phyloP scores from a whole-genome alignment of 2,329 filamentous ascomycete species.

The Endoconidiophora polonica region DNA sequence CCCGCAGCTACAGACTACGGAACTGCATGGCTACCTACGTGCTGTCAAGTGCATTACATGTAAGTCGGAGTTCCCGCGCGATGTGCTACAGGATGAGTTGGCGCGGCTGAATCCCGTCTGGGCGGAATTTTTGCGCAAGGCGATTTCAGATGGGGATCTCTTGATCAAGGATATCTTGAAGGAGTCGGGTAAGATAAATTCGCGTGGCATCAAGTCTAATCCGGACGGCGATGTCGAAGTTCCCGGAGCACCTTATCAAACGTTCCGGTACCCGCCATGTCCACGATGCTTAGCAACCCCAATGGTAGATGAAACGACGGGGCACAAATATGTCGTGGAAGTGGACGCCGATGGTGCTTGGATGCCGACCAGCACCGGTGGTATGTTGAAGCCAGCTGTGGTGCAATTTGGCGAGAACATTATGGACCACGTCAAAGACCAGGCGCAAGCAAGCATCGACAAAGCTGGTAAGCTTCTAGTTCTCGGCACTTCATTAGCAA shows the following conservation, averaged over 20 bases:
- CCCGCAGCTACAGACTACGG: constrained; percentile 55
- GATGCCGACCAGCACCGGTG: constrained; percentile 47
- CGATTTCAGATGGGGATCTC: constrained; percentile 41
- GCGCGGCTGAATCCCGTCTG: constrained; percentile 71
- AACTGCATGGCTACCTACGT: constrained; percentile 82
- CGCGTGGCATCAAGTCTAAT: constrained; percentile 63
- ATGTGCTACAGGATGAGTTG: constrained; percentile 59
- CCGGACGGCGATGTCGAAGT: constrained; percentile 91
- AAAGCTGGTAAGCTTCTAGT: constrained; percentile 59
- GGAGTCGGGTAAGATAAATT: constrained; percentile 51
- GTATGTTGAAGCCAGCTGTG: constrained; percentile 81
- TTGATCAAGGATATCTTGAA: constrained; percentile 7
- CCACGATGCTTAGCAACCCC: constrained; percentile 53
- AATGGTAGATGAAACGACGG: not conserved
- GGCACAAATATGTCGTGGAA: constrained; percentile 33
- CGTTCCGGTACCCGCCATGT: constrained; percentile 82
- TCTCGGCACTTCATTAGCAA: constrained; percentile 78
- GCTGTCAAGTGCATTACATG: constrained; percentile 70
- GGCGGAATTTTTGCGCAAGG: constrained; percentile 57
- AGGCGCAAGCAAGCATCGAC: constrained; percentile 68
- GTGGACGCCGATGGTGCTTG: constrained; percentile 62
- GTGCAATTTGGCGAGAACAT: constrained; percentile 96
- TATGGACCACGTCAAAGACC: constrained; percentile 45
- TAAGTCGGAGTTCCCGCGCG: constrained; percentile 50
- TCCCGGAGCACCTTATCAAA: constrained; percentile 70